A percentile compares a stretch with the other conserved stretches of the same genome.
phyloP scores from a whole-genome alignment of 352 stramenopile species.

The Globisporangium echinulatum region DNA sequence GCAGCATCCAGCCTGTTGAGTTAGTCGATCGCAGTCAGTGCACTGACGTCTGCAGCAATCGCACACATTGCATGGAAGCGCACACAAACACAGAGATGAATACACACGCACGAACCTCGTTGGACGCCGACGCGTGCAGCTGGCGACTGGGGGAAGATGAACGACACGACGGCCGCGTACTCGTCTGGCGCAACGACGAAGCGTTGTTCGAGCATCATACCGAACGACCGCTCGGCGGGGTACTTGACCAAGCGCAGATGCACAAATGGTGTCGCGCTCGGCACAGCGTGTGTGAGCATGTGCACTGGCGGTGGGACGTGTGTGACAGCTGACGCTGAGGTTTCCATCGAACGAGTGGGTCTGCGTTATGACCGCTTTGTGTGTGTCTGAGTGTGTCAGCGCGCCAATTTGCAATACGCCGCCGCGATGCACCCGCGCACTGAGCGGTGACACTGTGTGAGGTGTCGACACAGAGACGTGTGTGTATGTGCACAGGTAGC shows the following conservation, averaged over 20 bases:
- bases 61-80: background rate
- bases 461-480: too few relatives aligned
- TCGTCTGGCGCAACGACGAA: constrained; percentile 2
- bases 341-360: background rate
- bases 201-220: constrained; percentile 57
- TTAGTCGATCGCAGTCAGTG: too few relatives aligned
- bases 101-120: constrained; percentile 22
- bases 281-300: background rate
- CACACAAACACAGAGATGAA: background rate
- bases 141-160: constrained; percentile 46
- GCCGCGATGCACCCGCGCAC: too few relatives aligned
- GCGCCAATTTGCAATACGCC: too few relatives aligned
- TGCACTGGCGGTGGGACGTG: background rate
- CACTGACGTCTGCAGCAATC: too few relatives aligned
- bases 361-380: too few relatives aligned
- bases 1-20: constrained; percentile 32
- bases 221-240: constrained; percentile 50
- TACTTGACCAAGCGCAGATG: constrained; percentile 37
- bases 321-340: background rate
- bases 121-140: constrained; percentile 46
- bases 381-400: too few relatives aligned
- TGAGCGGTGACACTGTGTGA: too few relatives aligned
- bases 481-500: too few relatives aligned
- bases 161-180: constrained; percentile 45
- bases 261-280: constrained; percentile 1